Evolutionary conservation across 2,329 filamentous ascomycete species (phyloP).

Genomic region (Cyanodermella asteris): DNA sequence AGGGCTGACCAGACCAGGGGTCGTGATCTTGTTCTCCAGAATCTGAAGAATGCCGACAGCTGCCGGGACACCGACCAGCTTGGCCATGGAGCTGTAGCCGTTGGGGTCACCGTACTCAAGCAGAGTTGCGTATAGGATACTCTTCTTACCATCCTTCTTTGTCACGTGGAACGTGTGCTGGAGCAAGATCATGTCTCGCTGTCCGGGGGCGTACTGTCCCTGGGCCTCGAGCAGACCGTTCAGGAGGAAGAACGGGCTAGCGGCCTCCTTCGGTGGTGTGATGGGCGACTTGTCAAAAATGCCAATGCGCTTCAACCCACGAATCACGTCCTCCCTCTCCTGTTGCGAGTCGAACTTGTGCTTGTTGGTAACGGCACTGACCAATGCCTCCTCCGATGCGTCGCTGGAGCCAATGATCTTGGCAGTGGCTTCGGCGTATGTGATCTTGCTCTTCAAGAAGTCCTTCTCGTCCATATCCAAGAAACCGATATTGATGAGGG

Average conservation of each 20-base stretch:
- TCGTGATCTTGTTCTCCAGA: conserved; percentile 12
- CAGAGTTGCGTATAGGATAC: conserved; percentile 63
- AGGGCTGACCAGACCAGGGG: conserved; percentile 3
- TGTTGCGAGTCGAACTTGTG: conserved; percentile 50
- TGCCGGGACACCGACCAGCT: conserved; percentile 39
- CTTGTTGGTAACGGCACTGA: conserved; percentile 53
- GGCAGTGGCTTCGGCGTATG: conserved; percentile 72
- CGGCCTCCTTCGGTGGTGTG: conserved; percentile 31
- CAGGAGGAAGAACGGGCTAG: conserved; percentile 78
- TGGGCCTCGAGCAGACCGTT: conserved; percentile 77
- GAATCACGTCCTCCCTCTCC: conserved; percentile 41
- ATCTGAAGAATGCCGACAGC: conserved; percentile 16
- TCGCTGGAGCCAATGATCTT: conserved; percentile 51
- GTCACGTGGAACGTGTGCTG: conserved; percentile 54
- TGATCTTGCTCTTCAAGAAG: conserved; percentile 41
- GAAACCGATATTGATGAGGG: conserved; percentile 78
- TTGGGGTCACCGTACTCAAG: conserved; percentile 60
- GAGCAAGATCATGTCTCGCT: conserved; percentile 61
- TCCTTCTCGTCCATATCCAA: conserved; percentile 47
- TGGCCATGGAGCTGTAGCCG: conserved; percentile 69
- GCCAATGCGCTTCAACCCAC: conserved; percentile 48
- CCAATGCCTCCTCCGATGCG: conserved; percentile 44
- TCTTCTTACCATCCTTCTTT: conserved; percentile 52
- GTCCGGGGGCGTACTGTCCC: conserved; percentile 65
- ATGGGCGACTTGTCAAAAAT: conserved; percentile 51